phyloP scores from a whole-genome alignment of 768 basidiomycete genomes.

The Steccherinum ochraceum region DNA sequence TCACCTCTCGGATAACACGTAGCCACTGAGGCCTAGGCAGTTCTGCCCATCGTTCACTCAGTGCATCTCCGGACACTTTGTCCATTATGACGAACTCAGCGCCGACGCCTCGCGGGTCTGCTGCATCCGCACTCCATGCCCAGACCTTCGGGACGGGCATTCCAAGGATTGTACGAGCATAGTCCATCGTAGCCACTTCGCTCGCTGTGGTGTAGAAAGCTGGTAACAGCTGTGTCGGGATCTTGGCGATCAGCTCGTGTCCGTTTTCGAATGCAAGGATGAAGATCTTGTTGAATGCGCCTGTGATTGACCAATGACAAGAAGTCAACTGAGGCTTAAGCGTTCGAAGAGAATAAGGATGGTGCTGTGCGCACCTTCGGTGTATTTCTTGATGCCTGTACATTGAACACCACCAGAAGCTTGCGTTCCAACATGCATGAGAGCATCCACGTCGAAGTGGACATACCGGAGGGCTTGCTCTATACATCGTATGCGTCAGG shows the following conservation, averaged over 20 bases:
- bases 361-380: constrained; percentile 11
- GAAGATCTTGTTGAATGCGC: constrained; percentile 19
- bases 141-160: constrained; percentile 37
- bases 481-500: background rate
- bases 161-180: constrained; percentile 28
- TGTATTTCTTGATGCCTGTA: constrained; percentile 2
- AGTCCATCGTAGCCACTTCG: constrained; percentile 40
- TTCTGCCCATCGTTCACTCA: too few species aligned
- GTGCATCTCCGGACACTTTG: constrained; percentile 14
- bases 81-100: constrained; percentile 44
- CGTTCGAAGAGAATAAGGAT: too few species aligned
- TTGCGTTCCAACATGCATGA: constrained; percentile 7
- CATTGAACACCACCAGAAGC: constrained; percentile 9
- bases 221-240: too few species aligned
- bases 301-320: background rate
- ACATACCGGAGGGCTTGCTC: constrained; percentile 10
- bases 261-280: constrained; percentile 31
- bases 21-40: background rate
- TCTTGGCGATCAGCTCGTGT: constrained; percentile 34
- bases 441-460: constrained; percentile 9
- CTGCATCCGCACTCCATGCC: constrained; percentile 25
- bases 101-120: constrained; percentile 32
- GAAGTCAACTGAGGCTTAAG: background rate
- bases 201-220: constrained; percentile 36
- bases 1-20: background rate